A percentile compares a stretch with the other conserved stretches of the same genome.
Conservation (phyloP, 1,284 basidiomycete genomes). For the Trametes versicolor region DNA sequence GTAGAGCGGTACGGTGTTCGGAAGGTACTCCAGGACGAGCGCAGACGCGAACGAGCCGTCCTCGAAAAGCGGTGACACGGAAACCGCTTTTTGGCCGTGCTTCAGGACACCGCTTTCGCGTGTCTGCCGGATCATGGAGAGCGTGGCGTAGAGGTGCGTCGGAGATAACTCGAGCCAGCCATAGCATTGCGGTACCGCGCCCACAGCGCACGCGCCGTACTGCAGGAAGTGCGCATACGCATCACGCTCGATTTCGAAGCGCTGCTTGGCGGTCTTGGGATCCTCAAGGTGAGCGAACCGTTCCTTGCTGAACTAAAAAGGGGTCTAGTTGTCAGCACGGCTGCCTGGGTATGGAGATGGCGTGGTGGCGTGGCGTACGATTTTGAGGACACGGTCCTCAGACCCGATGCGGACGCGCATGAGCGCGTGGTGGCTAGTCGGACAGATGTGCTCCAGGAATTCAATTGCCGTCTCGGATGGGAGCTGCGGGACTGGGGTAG, state of each 20-base stretch:
- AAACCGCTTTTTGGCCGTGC: not conserved
- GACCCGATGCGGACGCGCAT: not conserved
- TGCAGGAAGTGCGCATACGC: constrained; percentile 3
- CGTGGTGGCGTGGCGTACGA: not conserved
- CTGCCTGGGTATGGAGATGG: not conserved
- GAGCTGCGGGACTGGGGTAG: not conserved
- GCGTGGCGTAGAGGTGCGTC: not conserved
- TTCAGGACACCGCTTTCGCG: not conserved
- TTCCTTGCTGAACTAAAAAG: not conserved
- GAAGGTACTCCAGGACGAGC: constrained; percentile 1
- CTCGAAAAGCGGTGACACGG: not conserved
- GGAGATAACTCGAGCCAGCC: not conserved
- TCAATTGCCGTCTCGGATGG: not conserved
- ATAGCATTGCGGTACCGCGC: not conserved
- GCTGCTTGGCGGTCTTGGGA: not conserved
- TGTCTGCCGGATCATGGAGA: not conserved
- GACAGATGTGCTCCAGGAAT: not conserved
- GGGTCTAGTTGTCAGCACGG: no score
- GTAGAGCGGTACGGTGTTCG: not conserved
- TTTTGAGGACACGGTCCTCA: not conserved
- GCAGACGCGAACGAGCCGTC: not conserved
- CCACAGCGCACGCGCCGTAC: not conserved
- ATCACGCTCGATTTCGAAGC: constrained; percentile 2
- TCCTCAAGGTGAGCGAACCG: not conserved
- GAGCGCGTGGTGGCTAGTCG: not conserved